These are phyloP conservation scores for Populus ilicifolia DNA, from an alignment of 345 rosid genomes.

Conservation along the genomic window DNA sequence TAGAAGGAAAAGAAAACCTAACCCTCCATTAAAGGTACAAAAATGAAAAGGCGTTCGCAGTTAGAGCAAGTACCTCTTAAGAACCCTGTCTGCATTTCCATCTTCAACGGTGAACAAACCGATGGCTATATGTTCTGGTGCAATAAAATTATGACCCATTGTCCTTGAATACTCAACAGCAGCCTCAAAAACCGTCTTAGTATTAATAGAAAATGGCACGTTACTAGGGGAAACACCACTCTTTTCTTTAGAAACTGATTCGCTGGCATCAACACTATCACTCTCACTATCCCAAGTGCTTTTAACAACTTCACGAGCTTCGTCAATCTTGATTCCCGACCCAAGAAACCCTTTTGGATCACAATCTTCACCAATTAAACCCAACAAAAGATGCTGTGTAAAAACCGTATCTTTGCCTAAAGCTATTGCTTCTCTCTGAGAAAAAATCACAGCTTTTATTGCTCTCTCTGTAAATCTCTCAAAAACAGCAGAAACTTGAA, in stretches of 20 bases:
- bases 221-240: conserved; percentile 21
- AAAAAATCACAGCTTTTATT: conserved; percentile 67
- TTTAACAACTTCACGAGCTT: conserved; percentile 68
- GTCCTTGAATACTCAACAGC: conserved; percentile 90
- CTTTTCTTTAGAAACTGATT: conserved; percentile 9
- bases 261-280: conserved; percentile 18
- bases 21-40: neutral
- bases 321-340: conserved; percentile 58
- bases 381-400: conserved; percentile 74
- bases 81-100: conserved; percentile 75
- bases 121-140: conserved; percentile 88
- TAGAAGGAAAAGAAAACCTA: neutral
- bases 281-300: conserved; percentile 50
- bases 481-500: conserved; percentile 64
- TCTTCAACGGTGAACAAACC: conserved; percentile 89
- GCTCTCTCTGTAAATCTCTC: conserved; percentile 88
- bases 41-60: neutral
- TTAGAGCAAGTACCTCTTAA: conserved; percentile 52
- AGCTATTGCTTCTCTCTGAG: conserved; percentile 76
- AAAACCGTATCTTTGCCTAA: conserved; percentile 81
- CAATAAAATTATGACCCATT: conserved; percentile 73
- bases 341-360: conserved; percentile 82
- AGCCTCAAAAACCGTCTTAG: conserved; percentile 90
- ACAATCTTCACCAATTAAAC: conserved; percentile 72
- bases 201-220: conserved; percentile 70